Percentiles rank a stretch among this genome's conserved stretches.
phyloP scores from a whole-genome alignment of 208 protist genomes.

The Naegleria lovaniensis region DNA sequence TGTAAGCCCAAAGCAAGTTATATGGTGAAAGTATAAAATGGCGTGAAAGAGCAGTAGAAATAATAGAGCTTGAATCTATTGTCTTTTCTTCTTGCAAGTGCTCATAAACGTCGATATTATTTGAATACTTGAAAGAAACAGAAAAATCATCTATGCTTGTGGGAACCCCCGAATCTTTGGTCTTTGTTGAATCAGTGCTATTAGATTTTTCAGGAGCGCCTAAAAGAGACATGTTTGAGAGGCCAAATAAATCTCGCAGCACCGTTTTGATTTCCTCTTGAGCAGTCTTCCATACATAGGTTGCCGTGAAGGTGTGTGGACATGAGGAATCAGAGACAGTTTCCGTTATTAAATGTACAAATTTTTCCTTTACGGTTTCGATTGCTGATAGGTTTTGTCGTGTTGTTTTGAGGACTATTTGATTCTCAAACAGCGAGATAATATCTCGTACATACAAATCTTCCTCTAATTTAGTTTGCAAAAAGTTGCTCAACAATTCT shows the following conservation, averaged over 20 bases:
- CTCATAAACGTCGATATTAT: neutral
- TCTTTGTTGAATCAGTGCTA: neutral
- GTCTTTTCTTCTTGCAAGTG: neutral
- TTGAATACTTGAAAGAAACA: neutral
- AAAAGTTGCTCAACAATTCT: neutral
- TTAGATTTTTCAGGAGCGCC: neutral
- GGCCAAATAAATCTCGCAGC: neutral
- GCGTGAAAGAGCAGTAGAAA: neutral
- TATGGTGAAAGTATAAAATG: constrained; percentile 1
- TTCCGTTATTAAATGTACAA: neutral
- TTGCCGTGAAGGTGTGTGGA: neutral
- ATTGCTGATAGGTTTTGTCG: neutral
- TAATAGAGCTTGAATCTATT: neutral
- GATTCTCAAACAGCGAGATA: neutral
- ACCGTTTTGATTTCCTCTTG: constrained; percentile 9
- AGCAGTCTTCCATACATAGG: neutral
- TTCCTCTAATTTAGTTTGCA: neutral
- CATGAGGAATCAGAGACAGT: neutral
- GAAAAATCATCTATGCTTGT: neutral
- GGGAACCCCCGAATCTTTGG: neutral
- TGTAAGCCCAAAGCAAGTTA: neutral
- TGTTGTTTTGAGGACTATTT: neutral
- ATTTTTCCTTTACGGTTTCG: neutral
- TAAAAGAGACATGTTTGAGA: neutral
- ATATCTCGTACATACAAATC: neutral